A percentile compares a stretch with the other conserved stretches of the same genome.
These are phyloP conservation scores for Lipomyces mesembrius DNA, from an alignment of 805 yeast species.

Conservation along the genomic window DNA sequence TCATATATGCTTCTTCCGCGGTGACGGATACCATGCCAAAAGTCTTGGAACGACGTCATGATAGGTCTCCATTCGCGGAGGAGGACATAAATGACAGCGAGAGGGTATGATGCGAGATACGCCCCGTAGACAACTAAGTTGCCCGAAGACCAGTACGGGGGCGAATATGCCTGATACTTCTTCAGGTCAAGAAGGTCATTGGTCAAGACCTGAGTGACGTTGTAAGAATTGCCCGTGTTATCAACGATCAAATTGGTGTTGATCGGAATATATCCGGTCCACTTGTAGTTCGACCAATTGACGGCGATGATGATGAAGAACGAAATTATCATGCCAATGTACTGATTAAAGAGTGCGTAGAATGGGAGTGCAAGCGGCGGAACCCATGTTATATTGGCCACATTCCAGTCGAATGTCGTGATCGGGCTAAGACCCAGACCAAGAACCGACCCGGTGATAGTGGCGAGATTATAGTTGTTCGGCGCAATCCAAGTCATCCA, in stretches of 20 bases:
- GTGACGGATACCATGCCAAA: constrained; percentile 37
- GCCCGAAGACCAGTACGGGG: constrained; percentile 60
- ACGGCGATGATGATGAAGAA: constrained; percentile 57
- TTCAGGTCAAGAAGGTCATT: constrained; percentile 51
- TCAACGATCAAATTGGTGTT: constrained; percentile 53
- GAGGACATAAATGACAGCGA: constrained; percentile 16
- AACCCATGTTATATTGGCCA: constrained; percentile 53
- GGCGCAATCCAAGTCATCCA: constrained; percentile 69
- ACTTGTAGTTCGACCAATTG: constrained; percentile 61
- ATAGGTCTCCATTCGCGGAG: constrained; percentile 13
- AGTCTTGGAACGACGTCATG: background rate
- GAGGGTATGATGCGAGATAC: constrained; percentile 57
- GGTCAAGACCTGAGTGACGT: constrained; percentile 56
- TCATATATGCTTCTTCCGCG: constrained; percentile 10
- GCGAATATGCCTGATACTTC: constrained; percentile 63
- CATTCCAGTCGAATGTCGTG: constrained; percentile 69
- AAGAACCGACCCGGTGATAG: constrained; percentile 62
- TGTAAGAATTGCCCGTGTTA: constrained; percentile 55
- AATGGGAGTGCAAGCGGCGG: constrained; percentile 44
- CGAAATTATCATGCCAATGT: constrained; percentile 51
- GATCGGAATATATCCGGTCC: constrained; percentile 61
- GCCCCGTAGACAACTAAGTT: constrained; percentile 63
- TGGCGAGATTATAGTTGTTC: constrained; percentile 61
- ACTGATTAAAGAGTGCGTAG: constrained; percentile 50
- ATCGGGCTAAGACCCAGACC: constrained; percentile 72